These are phyloP conservation scores for Exophiala mesophila DNA, from an alignment of 2,329 filamentous ascomycete species.

Conservation along the genomic window DNA sequence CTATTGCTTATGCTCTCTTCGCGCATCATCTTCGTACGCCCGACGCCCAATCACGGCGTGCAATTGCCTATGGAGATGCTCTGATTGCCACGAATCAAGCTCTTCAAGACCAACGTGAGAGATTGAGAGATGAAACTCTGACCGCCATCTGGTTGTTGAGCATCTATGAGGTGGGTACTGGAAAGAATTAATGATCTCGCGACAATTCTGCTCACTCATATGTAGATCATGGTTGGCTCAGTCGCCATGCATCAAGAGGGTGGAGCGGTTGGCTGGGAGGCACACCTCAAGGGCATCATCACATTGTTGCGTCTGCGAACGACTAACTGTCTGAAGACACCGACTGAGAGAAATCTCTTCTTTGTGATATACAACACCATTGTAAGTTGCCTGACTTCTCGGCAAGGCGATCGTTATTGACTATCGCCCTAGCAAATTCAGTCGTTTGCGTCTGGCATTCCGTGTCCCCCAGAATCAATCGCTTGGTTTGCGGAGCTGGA, in stretches of 20 bases:
- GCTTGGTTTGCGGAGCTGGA: constrained; percentile 15
- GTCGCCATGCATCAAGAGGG: neutral
- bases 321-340: constrained; percentile 6
- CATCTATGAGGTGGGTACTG: constrained; percentile 19
- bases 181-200: too few species aligned
- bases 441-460: constrained; percentile 13
- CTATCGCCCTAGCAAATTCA: constrained; percentile 10
- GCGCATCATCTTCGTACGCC: constrained; percentile 6
- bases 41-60: constrained; percentile 11
- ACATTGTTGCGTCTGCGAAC: constrained; percentile 16
- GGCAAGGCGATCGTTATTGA: too few species aligned
- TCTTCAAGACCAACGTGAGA: constrained; percentile 9
- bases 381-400: constrained; percentile 11
- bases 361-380: constrained; percentile 16
- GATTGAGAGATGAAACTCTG: constrained; percentile 14
- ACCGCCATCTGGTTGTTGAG: constrained; percentile 21
- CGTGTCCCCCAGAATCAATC: constrained; percentile 15
- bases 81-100: constrained; percentile 18
- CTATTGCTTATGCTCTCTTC: constrained; percentile 16
- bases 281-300: constrained; percentile 18
- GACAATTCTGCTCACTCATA: too few species aligned
- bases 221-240: constrained; percentile 17
- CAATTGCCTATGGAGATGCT: constrained; percentile 14
- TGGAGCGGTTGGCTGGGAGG: constrained; percentile 13
- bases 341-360: constrained; percentile 13